Base-by-base conservation (phyloP, 2,329 filamentous ascomycete species). In the Cercospora sp. region DNA sequence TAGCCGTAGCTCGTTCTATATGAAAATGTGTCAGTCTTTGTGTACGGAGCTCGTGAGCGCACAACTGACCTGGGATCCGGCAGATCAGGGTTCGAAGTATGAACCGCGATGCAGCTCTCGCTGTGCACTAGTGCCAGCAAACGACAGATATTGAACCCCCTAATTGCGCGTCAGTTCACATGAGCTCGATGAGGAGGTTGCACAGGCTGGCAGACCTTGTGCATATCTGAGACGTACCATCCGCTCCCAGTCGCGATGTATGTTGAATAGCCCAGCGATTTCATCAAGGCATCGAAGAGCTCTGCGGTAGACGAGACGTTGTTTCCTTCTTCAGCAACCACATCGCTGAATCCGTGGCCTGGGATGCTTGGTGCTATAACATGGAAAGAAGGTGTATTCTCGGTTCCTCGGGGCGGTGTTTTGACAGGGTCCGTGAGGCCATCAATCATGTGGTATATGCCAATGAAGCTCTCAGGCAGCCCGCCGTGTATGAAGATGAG, bases 261-360 rank as follows among this genome's bases (percentile, higher is more conserved):
- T 55, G 82, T 77, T 9, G 80, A 70, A 74, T 91, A 91, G 1
- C 83, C 85, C 6, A 91, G 79, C 30, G 85, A 82, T 61, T 77
- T 77, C 89, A 91, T 91, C 65, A 91, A 74, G 0, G 74, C 77
- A 73, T 89, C 80, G 63, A 90, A 83, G 12, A 89, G 78, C 1
- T 82, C 81, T 0, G 87, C 88, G 0, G 87, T 87, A 12, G 83
- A 80, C 5, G 81, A 75, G 65, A 88, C 77, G n/a, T 84, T 82
- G 74, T 84, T 81, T 7, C 79, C 79, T 59, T 84, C 83, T 65
- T 82, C 81, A 0, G 82, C 80, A 45, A 89, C 81, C 2, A 88
- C 81, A 76, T 91, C 88, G 76, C 88, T 90, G 74, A 91, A 91
- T 16, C 88, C 89, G 57, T 90, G 81, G 0, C 89, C 89, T 0